Percentiles rank a stretch among this genome's conserved stretches.
Evolutionary conservation across 352 stramenopile species (phyloP).

Genomic region (Aphanomyces cochlioides): DNA sequence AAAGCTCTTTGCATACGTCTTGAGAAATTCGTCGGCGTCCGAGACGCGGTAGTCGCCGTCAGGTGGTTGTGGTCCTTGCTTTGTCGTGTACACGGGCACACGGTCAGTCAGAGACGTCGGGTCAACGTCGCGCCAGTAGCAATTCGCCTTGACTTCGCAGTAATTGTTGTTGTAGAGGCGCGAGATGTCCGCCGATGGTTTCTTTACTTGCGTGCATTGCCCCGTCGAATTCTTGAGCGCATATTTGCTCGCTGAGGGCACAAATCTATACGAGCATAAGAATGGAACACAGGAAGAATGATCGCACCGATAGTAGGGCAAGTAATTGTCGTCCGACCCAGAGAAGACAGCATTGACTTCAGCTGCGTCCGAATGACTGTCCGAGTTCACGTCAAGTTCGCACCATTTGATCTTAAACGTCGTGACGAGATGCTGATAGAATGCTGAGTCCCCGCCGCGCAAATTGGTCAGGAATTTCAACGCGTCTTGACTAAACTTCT

Average conservation of each 20-base stretch:
- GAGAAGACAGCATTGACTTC: slow-evolving; percentile 7
- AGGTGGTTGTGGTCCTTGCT: slow-evolving; percentile 31
- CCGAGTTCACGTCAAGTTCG: slow-evolving; percentile 37
- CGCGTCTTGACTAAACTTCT: slow-evolving; percentile 1
- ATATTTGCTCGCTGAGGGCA: slow-evolving; percentile 31
- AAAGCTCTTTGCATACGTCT: slow-evolving; percentile 50
- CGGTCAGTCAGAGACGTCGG: slow-evolving; percentile 36
- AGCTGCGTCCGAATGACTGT: slow-evolving; percentile 9
- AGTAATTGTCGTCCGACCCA: neutral
- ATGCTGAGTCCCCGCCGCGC: slow-evolving; percentile 51
- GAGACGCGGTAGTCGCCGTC: slow-evolving; percentile 34
- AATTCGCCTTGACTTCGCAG: slow-evolving; percentile 64
- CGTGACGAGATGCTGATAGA: slow-evolving; percentile 60
- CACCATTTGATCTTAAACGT: slow-evolving; percentile 56
- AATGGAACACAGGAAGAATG: slow-evolving; percentile 20
- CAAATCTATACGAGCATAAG: slow-evolving; percentile 38
- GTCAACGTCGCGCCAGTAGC: slow-evolving; percentile 54
- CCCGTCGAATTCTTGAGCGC: slow-evolving; percentile 49
- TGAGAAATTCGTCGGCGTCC: slow-evolving; percentile 37
- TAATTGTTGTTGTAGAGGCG: slow-evolving; percentile 36
- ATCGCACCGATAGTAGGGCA: neutral
- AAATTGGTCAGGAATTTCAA: slow-evolving; percentile 48
- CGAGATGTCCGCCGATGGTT: slow-evolving; percentile 32
- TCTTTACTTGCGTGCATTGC: slow-evolving; percentile 35
- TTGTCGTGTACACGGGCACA: slow-evolving; percentile 34